phyloP scores from a whole-genome alignment of 768 basidiomycete genomes.

The Termitomyces sp. region DNA sequence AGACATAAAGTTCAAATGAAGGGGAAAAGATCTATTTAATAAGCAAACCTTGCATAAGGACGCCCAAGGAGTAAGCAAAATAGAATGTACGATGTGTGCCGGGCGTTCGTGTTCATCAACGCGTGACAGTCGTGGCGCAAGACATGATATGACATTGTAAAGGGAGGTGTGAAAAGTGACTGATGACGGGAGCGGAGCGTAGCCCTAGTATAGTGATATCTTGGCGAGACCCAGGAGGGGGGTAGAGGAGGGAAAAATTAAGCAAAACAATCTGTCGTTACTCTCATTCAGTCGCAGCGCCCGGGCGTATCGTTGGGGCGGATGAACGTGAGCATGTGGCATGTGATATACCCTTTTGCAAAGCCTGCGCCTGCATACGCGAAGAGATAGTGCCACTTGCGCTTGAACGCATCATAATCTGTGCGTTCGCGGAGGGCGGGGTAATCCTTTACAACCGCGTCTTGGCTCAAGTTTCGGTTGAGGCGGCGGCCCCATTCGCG shows the following conservation, averaged over 20 bases:
- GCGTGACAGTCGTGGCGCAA: slow-evolving; percentile 7
- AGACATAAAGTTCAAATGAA: not conserved
- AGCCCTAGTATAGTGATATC: slow-evolving; percentile 6
- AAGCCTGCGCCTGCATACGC: slow-evolving; percentile 81
- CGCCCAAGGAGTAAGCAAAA: slow-evolving; percentile 2
- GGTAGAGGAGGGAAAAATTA: not conserved
- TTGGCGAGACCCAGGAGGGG: not conserved
- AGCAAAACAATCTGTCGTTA: not conserved
- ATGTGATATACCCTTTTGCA: slow-evolving; percentile 77
- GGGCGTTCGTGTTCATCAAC: not conserved
- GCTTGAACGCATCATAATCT: slow-evolving; percentile 68
- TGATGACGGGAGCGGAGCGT: slow-evolving; percentile 3
- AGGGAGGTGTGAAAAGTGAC: not conserved
- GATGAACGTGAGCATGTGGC: slow-evolving; percentile 78
- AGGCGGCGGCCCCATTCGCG: slow-evolving; percentile 87
- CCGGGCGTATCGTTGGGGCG: slow-evolving; percentile 46
- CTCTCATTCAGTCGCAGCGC: slow-evolving; percentile 40
- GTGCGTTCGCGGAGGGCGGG: slow-evolving; percentile 52
- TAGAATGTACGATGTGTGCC: slow-evolving; percentile 1
- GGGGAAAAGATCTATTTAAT: slow-evolving; percentile 2
- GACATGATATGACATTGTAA: not conserved
- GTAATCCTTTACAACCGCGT: slow-evolving; percentile 54
- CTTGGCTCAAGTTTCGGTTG: slow-evolving; percentile 59
- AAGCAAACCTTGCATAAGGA: slow-evolving; percentile 6
- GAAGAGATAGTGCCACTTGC: slow-evolving; percentile 84